phyloP scores from a whole-genome alignment of 768 basidiomycete genomes.

The Dentipellis sp. region DNA sequence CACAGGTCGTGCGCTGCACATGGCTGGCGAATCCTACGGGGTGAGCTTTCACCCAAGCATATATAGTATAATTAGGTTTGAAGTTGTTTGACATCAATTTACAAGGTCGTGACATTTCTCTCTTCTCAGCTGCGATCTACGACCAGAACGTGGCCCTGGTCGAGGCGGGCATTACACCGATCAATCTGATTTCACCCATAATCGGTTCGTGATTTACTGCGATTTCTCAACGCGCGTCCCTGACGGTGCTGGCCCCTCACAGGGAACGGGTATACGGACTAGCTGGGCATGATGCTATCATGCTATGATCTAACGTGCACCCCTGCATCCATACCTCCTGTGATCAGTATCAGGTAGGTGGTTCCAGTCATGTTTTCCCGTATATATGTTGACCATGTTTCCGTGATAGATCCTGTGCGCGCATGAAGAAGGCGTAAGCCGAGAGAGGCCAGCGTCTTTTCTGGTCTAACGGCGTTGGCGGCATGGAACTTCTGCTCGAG shows the following conservation, averaged over 20 bases:
- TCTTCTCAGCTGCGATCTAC: constrained; percentile 38
- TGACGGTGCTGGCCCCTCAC: background rate
- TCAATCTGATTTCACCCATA: constrained; percentile 39
- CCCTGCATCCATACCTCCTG: constrained; percentile 24
- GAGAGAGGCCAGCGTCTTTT: background rate
- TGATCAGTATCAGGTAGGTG: constrained; percentile 32
- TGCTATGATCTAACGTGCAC: constrained; percentile 50
- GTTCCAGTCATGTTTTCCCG: background rate
- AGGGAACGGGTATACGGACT: constrained; percentile 40
- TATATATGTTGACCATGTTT: background rate
- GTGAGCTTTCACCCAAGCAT: constrained; percentile 21
- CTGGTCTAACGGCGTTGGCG: constrained; percentile 12
- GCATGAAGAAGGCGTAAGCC: background rate
- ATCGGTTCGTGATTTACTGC: constrained; percentile 27
- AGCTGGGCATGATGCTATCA: constrained; percentile 26
- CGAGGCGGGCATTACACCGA: constrained; percentile 37
- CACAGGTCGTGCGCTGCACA: constrained; percentile 44
- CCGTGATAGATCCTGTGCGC: constrained; percentile 8
- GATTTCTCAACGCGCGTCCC: too few relatives aligned
- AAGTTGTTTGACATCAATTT: background rate
- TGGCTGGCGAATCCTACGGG: constrained; percentile 41
- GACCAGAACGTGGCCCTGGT: constrained; percentile 36
- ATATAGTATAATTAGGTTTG: background rate
- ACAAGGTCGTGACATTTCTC: constrained; percentile 44
- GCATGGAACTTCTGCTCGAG: constrained; percentile 30